Evolutionary conservation across 805 yeast genomes (phyloP).

Genomic region (Schwanniomyces occidentalis): DNA sequence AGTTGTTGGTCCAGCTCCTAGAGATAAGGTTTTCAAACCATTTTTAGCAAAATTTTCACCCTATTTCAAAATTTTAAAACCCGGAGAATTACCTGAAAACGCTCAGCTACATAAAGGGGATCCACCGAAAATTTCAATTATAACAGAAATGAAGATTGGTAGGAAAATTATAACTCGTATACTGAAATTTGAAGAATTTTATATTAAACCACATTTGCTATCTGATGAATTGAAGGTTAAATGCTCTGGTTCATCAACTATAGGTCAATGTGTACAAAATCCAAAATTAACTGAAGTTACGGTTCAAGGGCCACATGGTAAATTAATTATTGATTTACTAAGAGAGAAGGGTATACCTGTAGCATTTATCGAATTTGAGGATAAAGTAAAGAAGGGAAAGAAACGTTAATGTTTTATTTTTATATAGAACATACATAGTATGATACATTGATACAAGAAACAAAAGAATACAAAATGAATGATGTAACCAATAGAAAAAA

Average conservation of each 20-base stretch:
- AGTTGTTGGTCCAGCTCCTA: slow-evolving; percentile 26
- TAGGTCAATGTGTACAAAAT: slow-evolving; percentile 57
- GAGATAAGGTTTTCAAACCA: slow-evolving; percentile 47
- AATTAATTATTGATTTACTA: slow-evolving; percentile 57
- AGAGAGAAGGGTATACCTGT: slow-evolving; percentile 62
- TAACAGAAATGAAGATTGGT: slow-evolving; percentile 77
- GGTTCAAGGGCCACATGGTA: slow-evolving; percentile 90
- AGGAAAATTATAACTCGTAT: slow-evolving; percentile 77
- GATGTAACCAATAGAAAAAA: no score
- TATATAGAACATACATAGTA: no score
- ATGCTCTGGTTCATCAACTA: slow-evolving; percentile 88
- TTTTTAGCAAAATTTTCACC: slow-evolving; percentile 51
- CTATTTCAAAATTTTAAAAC: slow-evolving; percentile 48
- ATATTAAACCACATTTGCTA: slow-evolving; percentile 61
- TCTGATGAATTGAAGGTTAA: slow-evolving; percentile 69
- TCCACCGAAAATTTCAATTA: slow-evolving; percentile 63
- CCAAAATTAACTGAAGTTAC: slow-evolving; percentile 65
- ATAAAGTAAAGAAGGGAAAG: slow-evolving; percentile 58
- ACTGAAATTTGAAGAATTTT: slow-evolving; percentile 65
- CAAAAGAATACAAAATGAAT: no score
- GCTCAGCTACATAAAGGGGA: slow-evolving; percentile 56
- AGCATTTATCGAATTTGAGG: slow-evolving; percentile 64
- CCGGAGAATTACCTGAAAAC: slow-evolving; percentile 37
- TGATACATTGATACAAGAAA: no score
- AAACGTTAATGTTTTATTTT: slow-evolving; percentile 3